Conservation (phyloP, 1,284 basidiomycete species). For the Bondarzewia mesenterica region DNA sequence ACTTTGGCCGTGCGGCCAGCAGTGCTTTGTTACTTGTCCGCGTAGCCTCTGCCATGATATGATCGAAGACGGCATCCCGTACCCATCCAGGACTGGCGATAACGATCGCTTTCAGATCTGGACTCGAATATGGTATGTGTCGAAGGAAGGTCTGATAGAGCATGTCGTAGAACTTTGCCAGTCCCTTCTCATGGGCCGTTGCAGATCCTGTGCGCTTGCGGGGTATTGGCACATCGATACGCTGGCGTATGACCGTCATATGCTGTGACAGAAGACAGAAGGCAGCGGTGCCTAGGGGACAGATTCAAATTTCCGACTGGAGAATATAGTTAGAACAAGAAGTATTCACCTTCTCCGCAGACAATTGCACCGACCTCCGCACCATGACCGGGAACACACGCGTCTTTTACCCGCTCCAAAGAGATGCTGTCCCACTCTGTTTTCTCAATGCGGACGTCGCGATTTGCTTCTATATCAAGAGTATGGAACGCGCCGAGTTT, state of each 20-base stretch:
- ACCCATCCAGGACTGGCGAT: slow-evolving; percentile 97
- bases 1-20: slow-evolving; percentile 71
- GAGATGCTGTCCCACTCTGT: slow-evolving; percentile 89
- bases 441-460: slow-evolving; percentile 92
- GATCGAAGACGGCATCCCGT: slow-evolving; percentile 83
- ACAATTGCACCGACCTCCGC: slow-evolving; percentile 97
- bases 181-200: slow-evolving; percentile 81
- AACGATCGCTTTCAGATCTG: slow-evolving; percentile 80
- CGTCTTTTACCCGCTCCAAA: slow-evolving; percentile 75
- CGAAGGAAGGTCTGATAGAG: slow-evolving; percentile 86
- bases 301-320: slow-evolving; percentile 28
- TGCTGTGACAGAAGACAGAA: slow-evolving; percentile 94
- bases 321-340: background rate
- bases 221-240: slow-evolving; percentile 87
- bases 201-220: slow-evolving; percentile 83
- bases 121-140: slow-evolving; percentile 78
- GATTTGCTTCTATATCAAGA: slow-evolving; percentile 86
- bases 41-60: slow-evolving; percentile 76
- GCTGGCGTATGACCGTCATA: slow-evolving; percentile 92
- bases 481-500: slow-evolving; percentile 96
- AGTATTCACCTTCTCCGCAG: slow-evolving; percentile 71
- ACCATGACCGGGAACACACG: slow-evolving; percentile 85
- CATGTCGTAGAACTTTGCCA: slow-evolving; percentile 75
- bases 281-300: slow-evolving; percentile 67
- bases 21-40: slow-evolving; percentile 81